These are phyloP conservation scores for Psilocybe sp. DNA, from an alignment of 768 basidiomycete species.

Conservation along the genomic window DNA sequence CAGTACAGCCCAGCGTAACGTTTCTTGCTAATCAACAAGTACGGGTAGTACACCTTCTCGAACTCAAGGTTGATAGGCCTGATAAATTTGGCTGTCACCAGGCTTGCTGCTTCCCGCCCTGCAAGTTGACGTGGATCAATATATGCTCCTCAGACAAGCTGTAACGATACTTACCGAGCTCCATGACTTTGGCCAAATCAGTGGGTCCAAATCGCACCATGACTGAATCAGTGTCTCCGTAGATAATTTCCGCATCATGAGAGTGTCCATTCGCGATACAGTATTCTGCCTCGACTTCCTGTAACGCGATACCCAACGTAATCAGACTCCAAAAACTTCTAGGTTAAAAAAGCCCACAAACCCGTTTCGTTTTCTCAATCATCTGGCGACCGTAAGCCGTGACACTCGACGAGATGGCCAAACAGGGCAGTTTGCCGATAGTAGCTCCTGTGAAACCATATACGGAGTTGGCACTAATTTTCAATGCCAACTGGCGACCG, in stretches of 20 bases:
- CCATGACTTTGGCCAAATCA: conserved; percentile 87
- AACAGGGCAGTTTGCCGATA: conserved; percentile 92
- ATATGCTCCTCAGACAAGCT: neutral
- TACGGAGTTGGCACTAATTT: conserved; percentile 99
- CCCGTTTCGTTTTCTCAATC: conserved; percentile 96
- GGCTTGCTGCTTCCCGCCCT: conserved; percentile 91
- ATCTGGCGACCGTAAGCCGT: conserved; percentile 98
- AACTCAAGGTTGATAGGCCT: conserved; percentile 98
- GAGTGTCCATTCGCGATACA: conserved; percentile 79
- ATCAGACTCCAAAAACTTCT: neutral
- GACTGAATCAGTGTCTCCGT: conserved; percentile 98
- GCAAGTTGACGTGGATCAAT: conserved; percentile 4
- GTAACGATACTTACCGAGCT: conserved; percentile 58
- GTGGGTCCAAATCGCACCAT: conserved; percentile 96
- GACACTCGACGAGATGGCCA: conserved; percentile 91
- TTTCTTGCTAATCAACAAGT: conserved; percentile 97
- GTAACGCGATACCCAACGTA: neutral
- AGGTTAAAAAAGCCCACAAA: conserved; percentile 23
- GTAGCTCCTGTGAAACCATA: conserved; percentile 99
- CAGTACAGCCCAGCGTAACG: conserved; percentile 98
- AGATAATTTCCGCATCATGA: conserved; percentile 92
- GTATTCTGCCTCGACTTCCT: conserved; percentile 91
- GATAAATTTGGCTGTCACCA: conserved; percentile 88
- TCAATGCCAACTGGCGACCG: conserved; percentile 94
- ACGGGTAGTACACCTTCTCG: conserved; percentile 99